A percentile compares a stretch with the other conserved stretches of the same genome.
Evolutionary conservation across 495 filamentous ascomycete genomes (phyloP).

Genomic region (Daldinia decipiens): DNA sequence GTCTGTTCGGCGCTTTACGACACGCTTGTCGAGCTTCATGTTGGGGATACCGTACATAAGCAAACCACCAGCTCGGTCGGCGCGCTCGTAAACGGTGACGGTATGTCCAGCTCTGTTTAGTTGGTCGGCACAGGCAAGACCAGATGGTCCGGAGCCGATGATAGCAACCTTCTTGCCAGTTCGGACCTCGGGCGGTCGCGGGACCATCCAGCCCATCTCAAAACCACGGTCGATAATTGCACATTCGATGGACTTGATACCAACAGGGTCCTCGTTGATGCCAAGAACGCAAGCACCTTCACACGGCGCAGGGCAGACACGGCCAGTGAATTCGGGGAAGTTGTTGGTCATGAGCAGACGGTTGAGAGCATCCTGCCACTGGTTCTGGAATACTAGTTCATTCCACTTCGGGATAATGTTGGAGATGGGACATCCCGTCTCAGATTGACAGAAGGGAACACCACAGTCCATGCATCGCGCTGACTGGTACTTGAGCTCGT

Average conservation of each 20-base stretch:
- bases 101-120: slow-evolving; percentile 92
- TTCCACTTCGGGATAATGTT: slow-evolving; percentile 99
- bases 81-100: slow-evolving; percentile 95
- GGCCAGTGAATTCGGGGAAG: slow-evolving; percentile 99
- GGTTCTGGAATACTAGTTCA: slow-evolving; percentile 88
- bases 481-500: slow-evolving; percentile 98
- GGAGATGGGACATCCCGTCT: slow-evolving; percentile 96
- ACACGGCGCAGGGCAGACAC: slow-evolving; percentile 97
- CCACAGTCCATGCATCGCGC: slow-evolving; percentile 99
- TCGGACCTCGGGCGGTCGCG: slow-evolving; percentile 78
- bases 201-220: slow-evolving; percentile 99
- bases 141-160: slow-evolving; percentile 94
- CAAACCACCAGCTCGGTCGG: slow-evolving; percentile 91
- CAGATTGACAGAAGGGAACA: slow-evolving; percentile 99
- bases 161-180: slow-evolving; percentile 92
- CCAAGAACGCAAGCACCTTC: slow-evolving; percentile 97
- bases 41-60: slow-evolving; percentile 99
- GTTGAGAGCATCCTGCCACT: slow-evolving; percentile 96
- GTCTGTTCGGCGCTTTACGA: slow-evolving; percentile 95
- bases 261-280: slow-evolving; percentile 97
- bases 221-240: slow-evolving; percentile 99
- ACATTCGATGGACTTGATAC: slow-evolving; percentile 99
- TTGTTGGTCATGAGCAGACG: slow-evolving; percentile 98
- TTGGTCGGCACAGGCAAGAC: slow-evolving; percentile 93
- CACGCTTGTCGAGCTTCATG: slow-evolving; percentile 99